A percentile compares a stretch with the other conserved stretches of the same genome.
Conservation (phyloP, 257 asterid genomes). For the Asclepias syriaca region DNA sequence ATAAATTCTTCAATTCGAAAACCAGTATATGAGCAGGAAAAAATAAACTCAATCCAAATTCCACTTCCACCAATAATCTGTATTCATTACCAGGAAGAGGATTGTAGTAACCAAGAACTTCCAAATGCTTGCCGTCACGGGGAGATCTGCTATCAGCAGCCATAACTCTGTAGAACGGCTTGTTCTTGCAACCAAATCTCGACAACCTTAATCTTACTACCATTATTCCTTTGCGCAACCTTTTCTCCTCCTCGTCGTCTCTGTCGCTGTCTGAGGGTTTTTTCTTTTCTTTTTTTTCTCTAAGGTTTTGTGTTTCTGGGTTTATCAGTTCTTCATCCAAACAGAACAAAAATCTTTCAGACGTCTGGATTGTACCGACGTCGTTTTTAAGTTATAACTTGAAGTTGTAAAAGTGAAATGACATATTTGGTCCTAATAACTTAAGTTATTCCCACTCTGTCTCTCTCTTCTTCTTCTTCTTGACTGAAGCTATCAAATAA, state of each 20-base stretch:
- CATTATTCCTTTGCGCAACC: slow-evolving; percentile 28
- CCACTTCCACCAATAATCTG: neutral
- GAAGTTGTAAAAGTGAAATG: too few species aligned
- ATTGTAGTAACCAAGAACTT: slow-evolving; percentile 85
- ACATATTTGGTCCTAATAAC: too few species aligned
- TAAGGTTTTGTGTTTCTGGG: neutral
- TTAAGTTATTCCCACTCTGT: too few species aligned
- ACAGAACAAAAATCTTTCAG: neutral
- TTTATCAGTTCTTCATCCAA: neutral
- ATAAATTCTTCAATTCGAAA: neutral
- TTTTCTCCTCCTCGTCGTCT: neutral
- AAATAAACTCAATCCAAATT: neutral
- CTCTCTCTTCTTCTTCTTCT: neutral
- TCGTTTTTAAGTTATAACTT: neutral
- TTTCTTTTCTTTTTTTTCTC: too few species aligned
- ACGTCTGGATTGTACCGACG: neutral
- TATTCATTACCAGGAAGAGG: slow-evolving; percentile 74
- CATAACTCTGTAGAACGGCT: slow-evolving; percentile 88
- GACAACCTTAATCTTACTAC: slow-evolving; percentile 76
- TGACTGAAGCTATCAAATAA: neutral
- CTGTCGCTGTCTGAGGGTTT: neutral
- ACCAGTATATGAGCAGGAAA: neutral
- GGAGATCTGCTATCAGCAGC: slow-evolving; percentile 97
- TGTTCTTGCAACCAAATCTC: slow-evolving; percentile 73
- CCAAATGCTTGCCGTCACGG: slow-evolving; percentile 96